Evolutionary conservation across 1,284 basidiomycete genomes (phyloP), one percentile per base, ranked within the genome.

Genomic region (Rugosomyces carneus): DNA sequence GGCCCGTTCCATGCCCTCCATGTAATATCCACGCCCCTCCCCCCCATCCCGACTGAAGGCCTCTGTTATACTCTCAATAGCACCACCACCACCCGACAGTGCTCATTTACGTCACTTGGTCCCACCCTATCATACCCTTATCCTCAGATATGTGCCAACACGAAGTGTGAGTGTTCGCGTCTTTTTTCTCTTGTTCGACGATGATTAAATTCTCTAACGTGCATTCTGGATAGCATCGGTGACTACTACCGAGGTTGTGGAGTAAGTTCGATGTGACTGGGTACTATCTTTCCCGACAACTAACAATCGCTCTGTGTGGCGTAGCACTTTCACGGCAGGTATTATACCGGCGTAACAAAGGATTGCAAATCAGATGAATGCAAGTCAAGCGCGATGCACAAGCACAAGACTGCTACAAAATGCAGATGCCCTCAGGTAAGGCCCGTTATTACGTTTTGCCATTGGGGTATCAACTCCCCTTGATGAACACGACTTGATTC

Each of bases 171-270:
- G 76, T 55, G 26, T 37, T 36, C 37, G 16, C 34, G 21, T 24
- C 7, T 24, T n/a, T 29, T 24, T 40, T 43, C 27, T 31, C 16
- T 19, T 32, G 41, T 21, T 21, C 38, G 29, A 8, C 8, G 24
- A 19, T 8, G 11, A 26, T 2, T 40, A 29, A 47, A 42, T 47
- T 42, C 48, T 31, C 19, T n/a, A n/a, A 29, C 32, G 21, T 6
- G 31, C 38, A 37, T 43, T 43, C 16, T 8, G 20, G 19, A 37
- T 55, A 81, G 78, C 26, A 65, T 81, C 39, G 78, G 78, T 37
- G 78, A 81, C 53, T 81, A 70, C 53, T 77, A 79, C 56, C 72
- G 78, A 58, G 78, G 79, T 21, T 81, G 78, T 53, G 74, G 76
- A 49, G 78, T 80, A 60, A 49, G 73, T 40, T 34, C 24, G 13